Evolutionary conservation across 2,329 filamentous ascomycete genomes (phyloP).

Genomic region (Diaporthe amygdali): DNA sequence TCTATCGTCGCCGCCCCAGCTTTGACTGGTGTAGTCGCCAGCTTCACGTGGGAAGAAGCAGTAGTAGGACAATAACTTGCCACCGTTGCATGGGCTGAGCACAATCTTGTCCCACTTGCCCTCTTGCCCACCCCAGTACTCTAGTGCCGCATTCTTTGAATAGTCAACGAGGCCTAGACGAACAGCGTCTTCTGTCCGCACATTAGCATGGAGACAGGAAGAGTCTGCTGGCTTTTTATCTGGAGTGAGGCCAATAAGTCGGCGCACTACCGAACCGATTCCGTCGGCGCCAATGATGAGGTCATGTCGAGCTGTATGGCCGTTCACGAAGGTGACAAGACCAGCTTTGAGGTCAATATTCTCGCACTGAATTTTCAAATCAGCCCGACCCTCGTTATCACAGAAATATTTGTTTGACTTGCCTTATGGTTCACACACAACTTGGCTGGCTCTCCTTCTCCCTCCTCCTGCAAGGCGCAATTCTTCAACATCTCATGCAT

Average conservation of each 20-base stretch:
- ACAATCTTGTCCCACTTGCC: slow-evolving; percentile 73
- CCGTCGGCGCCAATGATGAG: slow-evolving; percentile 69
- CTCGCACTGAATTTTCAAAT: slow-evolving; percentile 40
- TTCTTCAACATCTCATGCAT: slow-evolving; percentile 44
- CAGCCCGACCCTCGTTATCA: neutral
- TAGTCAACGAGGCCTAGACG: slow-evolving; percentile 67
- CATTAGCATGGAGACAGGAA: slow-evolving; percentile 69
- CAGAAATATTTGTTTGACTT: slow-evolving; percentile 18
- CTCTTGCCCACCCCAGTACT: slow-evolving; percentile 74
- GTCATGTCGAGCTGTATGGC: slow-evolving; percentile 55
- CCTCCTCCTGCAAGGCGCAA: slow-evolving; percentile 15
- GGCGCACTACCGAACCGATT: slow-evolving; percentile 69
- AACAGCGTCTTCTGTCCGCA: slow-evolving; percentile 64
- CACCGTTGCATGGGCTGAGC: slow-evolving; percentile 70
- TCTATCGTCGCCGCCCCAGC: slow-evolving; percentile 59
- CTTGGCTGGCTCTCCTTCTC: slow-evolving; percentile 31
- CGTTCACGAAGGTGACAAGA: slow-evolving; percentile 59
- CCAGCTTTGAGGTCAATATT: slow-evolving; percentile 58
- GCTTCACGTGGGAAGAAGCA: slow-evolving; percentile 69
- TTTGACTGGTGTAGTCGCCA: slow-evolving; percentile 65
- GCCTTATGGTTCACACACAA: slow-evolving; percentile 63
- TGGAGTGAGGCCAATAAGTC: slow-evolving; percentile 66
- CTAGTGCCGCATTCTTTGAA: slow-evolving; percentile 62
- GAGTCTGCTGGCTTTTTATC: slow-evolving; percentile 64
- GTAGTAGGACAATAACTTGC: slow-evolving; percentile 70